Conservation (phyloP, 495 filamentous ascomycete species). For the Astrothelium macrocarpum region DNA sequence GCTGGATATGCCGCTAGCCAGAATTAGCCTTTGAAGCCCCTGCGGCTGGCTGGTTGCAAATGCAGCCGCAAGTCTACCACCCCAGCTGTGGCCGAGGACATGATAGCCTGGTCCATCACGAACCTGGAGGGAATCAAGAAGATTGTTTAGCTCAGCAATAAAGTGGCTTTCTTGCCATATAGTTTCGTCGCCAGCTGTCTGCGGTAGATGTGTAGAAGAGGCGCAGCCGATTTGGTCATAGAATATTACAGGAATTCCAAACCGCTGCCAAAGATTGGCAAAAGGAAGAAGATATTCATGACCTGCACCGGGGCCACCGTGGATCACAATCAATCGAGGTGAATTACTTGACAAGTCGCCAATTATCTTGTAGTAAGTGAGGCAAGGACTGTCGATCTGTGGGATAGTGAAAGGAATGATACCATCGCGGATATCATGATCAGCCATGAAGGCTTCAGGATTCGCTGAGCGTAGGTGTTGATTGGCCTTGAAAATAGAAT, state of each 20-base stretch:
- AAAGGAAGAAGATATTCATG: constrained; percentile 36
- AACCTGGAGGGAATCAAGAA: constrained; percentile 31
- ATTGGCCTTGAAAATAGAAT: too few relatives aligned
- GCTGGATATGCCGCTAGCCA: constrained; percentile 32
- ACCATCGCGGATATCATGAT: neutral
- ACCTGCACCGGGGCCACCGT: constrained; percentile 13
- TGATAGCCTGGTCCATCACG: constrained; percentile 19
- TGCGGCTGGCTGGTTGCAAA: constrained; percentile 29
- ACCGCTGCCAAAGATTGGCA: constrained; percentile 23
- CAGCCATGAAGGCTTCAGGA: neutral
- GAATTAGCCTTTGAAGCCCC: constrained; percentile 35
- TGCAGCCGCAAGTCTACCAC: constrained; percentile 37
- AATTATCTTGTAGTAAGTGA: neutral
- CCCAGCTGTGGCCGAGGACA: constrained; percentile 39
- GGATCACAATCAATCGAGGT: constrained; percentile 4
- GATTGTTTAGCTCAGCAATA: constrained; percentile 38
- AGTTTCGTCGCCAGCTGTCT: constrained; percentile 30
- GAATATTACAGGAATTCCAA: constrained; percentile 35
- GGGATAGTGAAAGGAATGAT: neutral
- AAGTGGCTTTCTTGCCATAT: constrained; percentile 43
- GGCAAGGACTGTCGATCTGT: neutral
- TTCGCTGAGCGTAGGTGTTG: too few relatives aligned
- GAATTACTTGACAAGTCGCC: neutral
- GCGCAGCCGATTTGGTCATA: constrained; percentile 46
- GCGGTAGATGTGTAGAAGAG: constrained; percentile 35